These are phyloP conservation scores for Leccinellum luteum DNA, from an alignment of 768 basidiomycete species.

Conservation along the genomic window DNA sequence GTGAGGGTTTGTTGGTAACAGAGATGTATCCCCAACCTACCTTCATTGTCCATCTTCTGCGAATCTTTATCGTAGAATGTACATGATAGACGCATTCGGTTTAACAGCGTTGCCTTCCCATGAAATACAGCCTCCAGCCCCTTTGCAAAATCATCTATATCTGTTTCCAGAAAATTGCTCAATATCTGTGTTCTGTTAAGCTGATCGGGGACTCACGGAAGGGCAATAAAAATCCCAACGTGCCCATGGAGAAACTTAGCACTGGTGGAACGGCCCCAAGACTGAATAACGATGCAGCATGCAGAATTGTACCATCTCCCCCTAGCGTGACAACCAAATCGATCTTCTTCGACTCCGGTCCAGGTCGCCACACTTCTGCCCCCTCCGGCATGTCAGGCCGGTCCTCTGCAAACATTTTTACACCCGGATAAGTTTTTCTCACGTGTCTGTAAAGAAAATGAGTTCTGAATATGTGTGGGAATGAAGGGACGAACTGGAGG, in stretches of 20 bases:
- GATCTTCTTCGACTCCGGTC: conserved; percentile 57
- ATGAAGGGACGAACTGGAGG: conserved; percentile 49
- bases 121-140: conserved; percentile 78
- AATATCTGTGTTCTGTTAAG: background rate
- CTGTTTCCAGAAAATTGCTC: conserved; percentile 38
- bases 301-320: conserved; percentile 93
- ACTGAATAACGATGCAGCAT: conserved; percentile 89
- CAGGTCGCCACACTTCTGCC: conserved; percentile 60
- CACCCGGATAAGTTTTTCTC: conserved; percentile 53
- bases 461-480: background rate
- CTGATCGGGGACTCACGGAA: conserved; percentile 63
- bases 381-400: conserved; percentile 62
- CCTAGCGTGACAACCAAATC: conserved; percentile 90
- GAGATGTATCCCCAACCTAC: conserved; percentile 35
- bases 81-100: conserved; percentile 89
- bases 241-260: conserved; percentile 65
- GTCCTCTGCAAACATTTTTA: conserved; percentile 66
- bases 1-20: background rate
- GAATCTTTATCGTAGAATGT: conserved; percentile 65
- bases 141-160: conserved; percentile 82
- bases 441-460: conserved; percentile 46
- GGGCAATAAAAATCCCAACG: conserved; percentile 88
- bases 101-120: conserved; percentile 77
- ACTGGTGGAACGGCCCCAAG: conserved; percentile 91
- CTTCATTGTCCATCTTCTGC: conserved; percentile 56